phyloP scores from a whole-genome alignment of 2,329 filamentous ascomycete genomes.

The Leptosphaerulina australis region DNA sequence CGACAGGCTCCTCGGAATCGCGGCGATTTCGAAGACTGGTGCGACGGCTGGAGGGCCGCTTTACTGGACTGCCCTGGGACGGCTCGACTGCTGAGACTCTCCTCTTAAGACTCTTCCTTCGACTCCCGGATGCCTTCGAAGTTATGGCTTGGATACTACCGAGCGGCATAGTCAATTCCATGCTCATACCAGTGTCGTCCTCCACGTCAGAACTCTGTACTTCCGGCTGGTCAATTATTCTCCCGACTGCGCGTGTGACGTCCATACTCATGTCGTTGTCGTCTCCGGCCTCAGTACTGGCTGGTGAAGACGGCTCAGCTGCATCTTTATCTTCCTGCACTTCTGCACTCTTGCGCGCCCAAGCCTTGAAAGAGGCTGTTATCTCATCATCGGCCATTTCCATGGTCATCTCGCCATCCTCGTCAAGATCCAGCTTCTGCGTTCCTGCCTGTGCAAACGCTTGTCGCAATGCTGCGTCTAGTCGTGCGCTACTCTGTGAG shows the following conservation, averaged over 20 bases:
- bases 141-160: conserved; percentile 55
- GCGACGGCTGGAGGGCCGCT: conserved; percentile 42
- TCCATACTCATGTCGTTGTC: conserved; percentile 87
- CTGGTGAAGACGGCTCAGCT: conserved; percentile 56
- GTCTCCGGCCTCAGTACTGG: conserved; percentile 50
- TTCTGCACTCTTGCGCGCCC: conserved; percentile 64
- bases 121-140: conserved; percentile 33
- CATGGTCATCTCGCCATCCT: conserved; percentile 59
- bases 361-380: conserved; percentile 75
- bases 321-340: conserved; percentile 57
- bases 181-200: conserved; percentile 53
- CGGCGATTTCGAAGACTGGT: conserved; percentile 49
- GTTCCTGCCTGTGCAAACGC: conserved; percentile 79
- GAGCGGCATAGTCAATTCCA: conserved; percentile 63
- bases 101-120: conserved; percentile 52
- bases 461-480: conserved; percentile 78
- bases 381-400: conserved; percentile 67
- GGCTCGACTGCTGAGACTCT: conserved; percentile 50
- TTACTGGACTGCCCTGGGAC: conserved; percentile 47
- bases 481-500: conserved; percentile 70
- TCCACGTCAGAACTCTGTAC: conserved; percentile 48
- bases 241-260: conserved; percentile 80
- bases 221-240: conserved; percentile 66
- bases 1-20: conserved; percentile 45
- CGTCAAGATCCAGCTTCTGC: conserved; percentile 66